Evolutionary conservation across 306 rosid genomes (phyloP).

Genomic region (Rosa chinensis): DNA sequence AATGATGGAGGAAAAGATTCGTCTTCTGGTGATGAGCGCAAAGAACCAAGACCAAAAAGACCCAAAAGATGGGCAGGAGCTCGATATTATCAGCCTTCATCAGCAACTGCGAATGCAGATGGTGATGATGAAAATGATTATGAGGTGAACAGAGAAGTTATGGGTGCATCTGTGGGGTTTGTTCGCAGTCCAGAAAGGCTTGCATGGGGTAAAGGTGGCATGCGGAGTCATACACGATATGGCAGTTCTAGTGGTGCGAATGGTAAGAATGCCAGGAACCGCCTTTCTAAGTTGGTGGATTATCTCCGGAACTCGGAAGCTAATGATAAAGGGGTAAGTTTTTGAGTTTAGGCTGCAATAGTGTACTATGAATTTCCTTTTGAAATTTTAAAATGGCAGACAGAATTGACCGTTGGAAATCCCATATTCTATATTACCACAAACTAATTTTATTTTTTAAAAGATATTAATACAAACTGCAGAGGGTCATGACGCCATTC

Average conservation of each 20-base stretch:
- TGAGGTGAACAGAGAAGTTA: conserved; percentile 51
- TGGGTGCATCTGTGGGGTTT: conserved; percentile 46
- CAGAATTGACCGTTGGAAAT: conserved; percentile 9
- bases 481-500: conserved; percentile 3
- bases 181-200: conserved; percentile 60
- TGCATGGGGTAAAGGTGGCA: conserved; percentile 74
- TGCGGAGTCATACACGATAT: conserved; percentile 60
- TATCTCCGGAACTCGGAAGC: conserved; percentile 43
- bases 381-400: conserved; percentile 23
- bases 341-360: conserved; percentile 17
- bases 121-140: conserved; percentile 53
- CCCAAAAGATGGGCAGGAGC: conserved; percentile 50
- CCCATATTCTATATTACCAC: neutral
- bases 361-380: conserved; percentile 7
- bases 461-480: conserved; percentile 4
- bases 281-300: conserved; percentile 55
- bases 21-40: conserved; percentile 59
- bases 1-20: conserved; percentile 55
- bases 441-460: neutral
- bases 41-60: conserved; percentile 50
- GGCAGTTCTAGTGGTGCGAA: conserved; percentile 46
- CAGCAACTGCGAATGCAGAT: conserved; percentile 42
- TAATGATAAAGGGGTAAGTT: conserved; percentile 50
- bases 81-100: conserved; percentile 53
- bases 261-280: conserved; percentile 54